Evolutionary conservation across 2,329 filamentous ascomycete genomes (phyloP).

Genomic region (Sclerotinia nivalis): DNA sequence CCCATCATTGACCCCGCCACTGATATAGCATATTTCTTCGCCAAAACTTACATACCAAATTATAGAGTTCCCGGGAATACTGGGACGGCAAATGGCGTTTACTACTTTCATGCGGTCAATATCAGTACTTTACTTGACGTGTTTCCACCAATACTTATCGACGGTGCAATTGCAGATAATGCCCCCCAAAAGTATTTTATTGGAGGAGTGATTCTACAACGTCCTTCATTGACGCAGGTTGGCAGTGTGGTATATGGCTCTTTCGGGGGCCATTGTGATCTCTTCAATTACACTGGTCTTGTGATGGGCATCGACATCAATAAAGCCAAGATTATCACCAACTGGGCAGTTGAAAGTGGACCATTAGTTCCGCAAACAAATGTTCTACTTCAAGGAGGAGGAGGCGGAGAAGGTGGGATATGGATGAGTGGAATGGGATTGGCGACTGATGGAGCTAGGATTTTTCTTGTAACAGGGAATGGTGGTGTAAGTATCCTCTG

Average conservation of each 20-base stretch:
- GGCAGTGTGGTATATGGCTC: constrained; percentile 24
- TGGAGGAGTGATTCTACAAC: constrained; percentile 28
- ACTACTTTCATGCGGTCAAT: constrained; percentile 31
- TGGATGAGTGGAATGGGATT: constrained; percentile 44
- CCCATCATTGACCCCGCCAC: constrained; percentile 31
- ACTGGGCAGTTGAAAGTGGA: constrained; percentile 47
- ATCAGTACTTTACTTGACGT: constrained; percentile 25
- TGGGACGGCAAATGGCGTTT: constrained; percentile 26
- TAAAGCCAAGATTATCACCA: constrained; percentile 13
- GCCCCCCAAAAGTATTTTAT: constrained; percentile 27
- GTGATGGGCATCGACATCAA: constrained; percentile 51
- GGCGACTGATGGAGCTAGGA: constrained; percentile 38
- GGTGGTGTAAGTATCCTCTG: constrained; percentile 28
- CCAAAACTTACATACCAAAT: constrained; percentile 31
- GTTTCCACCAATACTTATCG: constrained; percentile 27
- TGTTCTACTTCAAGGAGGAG: constrained; percentile 37
- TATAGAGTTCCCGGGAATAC: constrained; percentile 17
- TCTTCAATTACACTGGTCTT: constrained; percentile 37
- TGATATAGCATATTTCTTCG: constrained; percentile 32
- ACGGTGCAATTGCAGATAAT: constrained; percentile 27
- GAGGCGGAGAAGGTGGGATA: constrained; percentile 44
- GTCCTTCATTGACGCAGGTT: constrained; percentile 26
- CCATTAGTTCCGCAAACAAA: constrained; percentile 37
- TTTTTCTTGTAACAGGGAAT: constrained; percentile 42
- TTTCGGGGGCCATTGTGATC: constrained; percentile 30